These are phyloP conservation scores for Boletus reticulatus DNA, from an alignment of 768 basidiomycete genomes.

Conservation along the genomic window DNA sequence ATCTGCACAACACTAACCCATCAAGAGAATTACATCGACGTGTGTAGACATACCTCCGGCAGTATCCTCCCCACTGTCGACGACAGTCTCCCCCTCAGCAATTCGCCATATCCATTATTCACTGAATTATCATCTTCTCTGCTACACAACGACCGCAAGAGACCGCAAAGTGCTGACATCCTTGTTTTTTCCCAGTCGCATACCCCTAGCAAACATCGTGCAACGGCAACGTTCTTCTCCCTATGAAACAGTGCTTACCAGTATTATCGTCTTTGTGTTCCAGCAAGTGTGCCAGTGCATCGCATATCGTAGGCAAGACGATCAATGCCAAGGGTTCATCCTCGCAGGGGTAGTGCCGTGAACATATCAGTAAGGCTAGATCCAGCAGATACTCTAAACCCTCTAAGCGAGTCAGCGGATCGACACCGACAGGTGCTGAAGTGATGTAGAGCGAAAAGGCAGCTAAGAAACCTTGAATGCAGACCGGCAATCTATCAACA, in stretches of 20 bases:
- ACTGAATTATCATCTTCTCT: constrained; percentile 8
- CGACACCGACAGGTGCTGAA: constrained; percentile 23
- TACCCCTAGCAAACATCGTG: constrained; percentile 7
- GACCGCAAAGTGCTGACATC: constrained; percentile 43
- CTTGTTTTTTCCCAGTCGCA: constrained; percentile 36
- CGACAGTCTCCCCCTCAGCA: constrained; percentile 34
- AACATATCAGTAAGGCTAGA: constrained; percentile 45
- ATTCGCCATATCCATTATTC: constrained; percentile 22
- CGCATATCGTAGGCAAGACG: constrained; percentile 48
- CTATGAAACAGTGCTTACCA: constrained; percentile 24
- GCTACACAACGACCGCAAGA: constrained; percentile 34
- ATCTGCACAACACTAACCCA: constrained; percentile 8
- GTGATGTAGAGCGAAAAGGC: constrained; percentile 46
- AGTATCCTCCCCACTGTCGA: constrained; percentile 25
- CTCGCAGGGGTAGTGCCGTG: constrained; percentile 42
- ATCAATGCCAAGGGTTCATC: constrained; percentile 52
- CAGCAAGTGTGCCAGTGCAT: constrained; percentile 43
- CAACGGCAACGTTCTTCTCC: neutral
- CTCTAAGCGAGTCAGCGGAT: constrained; percentile 44
- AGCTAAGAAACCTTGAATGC: constrained; percentile 31
- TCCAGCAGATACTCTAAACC: constrained; percentile 47
- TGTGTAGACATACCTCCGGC: constrained; percentile 22
- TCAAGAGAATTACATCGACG: neutral
- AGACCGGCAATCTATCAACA: neutral
- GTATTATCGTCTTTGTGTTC: constrained; percentile 19